Conservation (phyloP, 2,329 filamentous ascomycete genomes). For the Coniochaeta sp. region DNA sequence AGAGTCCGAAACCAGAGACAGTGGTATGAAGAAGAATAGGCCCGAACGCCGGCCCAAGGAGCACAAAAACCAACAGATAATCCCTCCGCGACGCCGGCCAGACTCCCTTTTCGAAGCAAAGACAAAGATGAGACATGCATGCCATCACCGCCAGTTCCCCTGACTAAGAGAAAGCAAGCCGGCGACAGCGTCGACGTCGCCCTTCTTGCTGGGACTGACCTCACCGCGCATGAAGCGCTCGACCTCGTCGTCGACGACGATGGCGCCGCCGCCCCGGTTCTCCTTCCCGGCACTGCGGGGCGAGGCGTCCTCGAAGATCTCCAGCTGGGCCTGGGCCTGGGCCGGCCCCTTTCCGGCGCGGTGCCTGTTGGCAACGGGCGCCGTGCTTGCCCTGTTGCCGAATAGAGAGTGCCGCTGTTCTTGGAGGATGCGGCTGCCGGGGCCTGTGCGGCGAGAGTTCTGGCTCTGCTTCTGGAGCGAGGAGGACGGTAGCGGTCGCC, state of each 20-base stretch:
- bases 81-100: neutral
- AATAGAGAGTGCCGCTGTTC: slow-evolving; percentile 26
- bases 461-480: neutral
- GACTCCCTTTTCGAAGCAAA: neutral
- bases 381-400: slow-evolving; percentile 30
- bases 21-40: neutral
- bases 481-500: neutral
- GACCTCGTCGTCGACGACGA: slow-evolving; percentile 49
- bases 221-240: slow-evolving; percentile 65
- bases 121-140: neutral
- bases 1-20: neutral
- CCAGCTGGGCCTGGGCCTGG: slow-evolving; percentile 21
- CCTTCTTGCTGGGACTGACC: slow-evolving; percentile 62
- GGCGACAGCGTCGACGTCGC: slow-evolving; percentile 82
- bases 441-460: slow-evolving; percentile 8
- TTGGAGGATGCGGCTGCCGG: slow-evolving; percentile 27
- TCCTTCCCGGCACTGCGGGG: slow-evolving; percentile 15
- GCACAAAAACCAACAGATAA: neutral
- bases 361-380: slow-evolving; percentile 24
- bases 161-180: slow-evolving; percentile 84
- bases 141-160: slow-evolving; percentile 70
- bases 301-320: slow-evolving; percentile 44
- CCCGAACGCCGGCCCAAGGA: neutral
- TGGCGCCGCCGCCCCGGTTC: slow-evolving; percentile 4
- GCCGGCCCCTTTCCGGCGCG: slow-evolving; percentile 13